Evolutionary conservation across 108 stramenopile genomes (phyloP).

Genomic region (Fistulifera solaris): DNA sequence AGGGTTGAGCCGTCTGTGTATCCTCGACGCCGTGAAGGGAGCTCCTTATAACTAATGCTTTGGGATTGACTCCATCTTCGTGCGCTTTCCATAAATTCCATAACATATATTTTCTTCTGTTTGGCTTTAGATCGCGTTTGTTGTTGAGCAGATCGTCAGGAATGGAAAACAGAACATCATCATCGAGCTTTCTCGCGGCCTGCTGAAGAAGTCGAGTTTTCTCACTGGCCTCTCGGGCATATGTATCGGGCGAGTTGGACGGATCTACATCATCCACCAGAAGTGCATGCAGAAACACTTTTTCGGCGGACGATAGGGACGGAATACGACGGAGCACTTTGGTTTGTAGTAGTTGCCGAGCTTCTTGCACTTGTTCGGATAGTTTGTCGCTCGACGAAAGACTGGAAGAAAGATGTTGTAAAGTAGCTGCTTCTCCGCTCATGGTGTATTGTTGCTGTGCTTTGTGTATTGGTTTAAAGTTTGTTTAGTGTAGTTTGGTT

Average conservation of each 20-base stretch:
- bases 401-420: no score
- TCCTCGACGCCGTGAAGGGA: neutral
- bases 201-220: neutral
- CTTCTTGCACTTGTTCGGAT: neutral
- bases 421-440: neutral
- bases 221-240: neutral
- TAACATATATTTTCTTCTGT: neutral
- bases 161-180: conserved; percentile 10
- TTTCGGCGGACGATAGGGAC: neutral
- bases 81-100: conserved; percentile 37
- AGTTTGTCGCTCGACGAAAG: neutral
- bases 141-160: neutral
- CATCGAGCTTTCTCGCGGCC: conserved; percentile 2
- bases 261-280: neutral
- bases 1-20: conserved; percentile 3
- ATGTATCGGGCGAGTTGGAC: neutral
- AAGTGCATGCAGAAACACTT: neutral
- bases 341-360: neutral
- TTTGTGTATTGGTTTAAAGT: neutral
- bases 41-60: conserved; percentile 4
- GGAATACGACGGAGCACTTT: neutral
- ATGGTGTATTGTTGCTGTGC: neutral
- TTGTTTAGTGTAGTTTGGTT: no score
- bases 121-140: neutral
- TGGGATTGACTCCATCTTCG: conserved; percentile 30